Conservation (phyloP, 768 basidiomycete genomes). For the Suillus discolor region DNA sequence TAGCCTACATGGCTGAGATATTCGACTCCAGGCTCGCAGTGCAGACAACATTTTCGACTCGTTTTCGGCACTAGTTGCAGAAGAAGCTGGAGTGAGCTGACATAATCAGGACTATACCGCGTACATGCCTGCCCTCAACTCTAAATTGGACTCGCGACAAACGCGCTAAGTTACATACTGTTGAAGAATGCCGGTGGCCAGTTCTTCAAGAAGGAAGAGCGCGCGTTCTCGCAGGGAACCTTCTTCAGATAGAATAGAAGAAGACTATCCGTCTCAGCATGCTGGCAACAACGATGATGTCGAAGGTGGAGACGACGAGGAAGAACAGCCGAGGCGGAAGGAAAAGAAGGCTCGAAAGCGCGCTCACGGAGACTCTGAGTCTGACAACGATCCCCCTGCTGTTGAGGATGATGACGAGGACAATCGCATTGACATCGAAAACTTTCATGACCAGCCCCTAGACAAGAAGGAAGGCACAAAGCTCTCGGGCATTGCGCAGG, state of each 20-base stretch:
- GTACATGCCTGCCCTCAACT: slow-evolving; percentile 32
- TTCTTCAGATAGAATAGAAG: slow-evolving; percentile 62
- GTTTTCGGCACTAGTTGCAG: background rate
- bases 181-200: slow-evolving; percentile 33
- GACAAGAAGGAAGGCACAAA: slow-evolving; percentile 51
- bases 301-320: slow-evolving; percentile 37
- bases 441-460: slow-evolving; percentile 70
- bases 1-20: slow-evolving; percentile 24
- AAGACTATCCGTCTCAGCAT: slow-evolving; percentile 42
- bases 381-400: slow-evolving; percentile 21
- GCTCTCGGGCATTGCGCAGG: slow-evolving; percentile 57
- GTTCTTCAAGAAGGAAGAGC: slow-evolving; percentile 40
- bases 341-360: slow-evolving; percentile 32
- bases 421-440: slow-evolving; percentile 58
- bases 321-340: slow-evolving; percentile 41
- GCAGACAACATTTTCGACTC: slow-evolving; percentile 28
- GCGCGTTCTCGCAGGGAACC: slow-evolving; percentile 44
- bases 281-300: slow-evolving; percentile 43
- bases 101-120: slow-evolving; percentile 20
- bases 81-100: background rate
- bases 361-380: slow-evolving; percentile 38
- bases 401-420: slow-evolving; percentile 46
- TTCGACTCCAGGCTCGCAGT: slow-evolving; percentile 18
- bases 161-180: slow-evolving; percentile 10
- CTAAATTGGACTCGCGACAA: slow-evolving; percentile 12